phyloP scores from a whole-genome alignment of 1,284 basidiomycete genomes.

The Cutaneotrichosporon sp. region DNA sequence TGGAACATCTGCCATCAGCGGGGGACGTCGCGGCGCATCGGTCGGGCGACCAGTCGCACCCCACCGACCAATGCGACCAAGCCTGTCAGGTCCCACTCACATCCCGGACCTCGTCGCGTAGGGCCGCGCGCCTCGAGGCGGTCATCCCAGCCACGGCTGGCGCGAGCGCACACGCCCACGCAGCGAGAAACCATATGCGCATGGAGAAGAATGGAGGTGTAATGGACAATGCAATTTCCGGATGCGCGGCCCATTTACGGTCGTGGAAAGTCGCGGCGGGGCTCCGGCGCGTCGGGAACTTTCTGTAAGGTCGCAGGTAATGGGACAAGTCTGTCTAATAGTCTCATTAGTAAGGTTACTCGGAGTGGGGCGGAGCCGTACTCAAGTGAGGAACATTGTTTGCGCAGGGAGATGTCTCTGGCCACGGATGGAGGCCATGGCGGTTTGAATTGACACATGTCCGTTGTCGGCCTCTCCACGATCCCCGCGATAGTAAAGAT shows the following conservation, averaged over 20 bases:
- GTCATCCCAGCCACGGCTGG: slow-evolving; percentile 3
- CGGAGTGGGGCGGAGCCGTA: no score
- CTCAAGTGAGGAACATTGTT: no score
- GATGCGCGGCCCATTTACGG: background rate
- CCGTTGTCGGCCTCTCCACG: no score
- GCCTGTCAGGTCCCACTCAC: slow-evolving; percentile 6
- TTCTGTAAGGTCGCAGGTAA: no score
- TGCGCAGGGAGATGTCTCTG: no score
- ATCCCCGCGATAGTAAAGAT: no score
- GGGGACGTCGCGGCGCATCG: no score
- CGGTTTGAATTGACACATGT: no score
- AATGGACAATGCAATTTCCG: background rate
- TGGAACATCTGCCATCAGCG: slow-evolving; percentile 33
- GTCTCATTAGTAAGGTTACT: no score
- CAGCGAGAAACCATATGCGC: slow-evolving; percentile 4
- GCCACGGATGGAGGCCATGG: no score
- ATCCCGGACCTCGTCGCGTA: slow-evolving; percentile 13
- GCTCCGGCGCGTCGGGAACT: background rate
- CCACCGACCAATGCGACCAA: no score
- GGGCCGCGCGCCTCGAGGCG: slow-evolving; percentile 3
- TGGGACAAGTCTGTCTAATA: no score
- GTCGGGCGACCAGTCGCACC: background rate
- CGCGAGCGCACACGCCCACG: background rate
- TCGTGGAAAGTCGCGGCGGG: background rate
- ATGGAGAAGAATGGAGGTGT: slow-evolving; percentile 1